Conservation (phyloP, 2,329 filamentous ascomycete genomes). For the Aplosporella prunicola region DNA sequence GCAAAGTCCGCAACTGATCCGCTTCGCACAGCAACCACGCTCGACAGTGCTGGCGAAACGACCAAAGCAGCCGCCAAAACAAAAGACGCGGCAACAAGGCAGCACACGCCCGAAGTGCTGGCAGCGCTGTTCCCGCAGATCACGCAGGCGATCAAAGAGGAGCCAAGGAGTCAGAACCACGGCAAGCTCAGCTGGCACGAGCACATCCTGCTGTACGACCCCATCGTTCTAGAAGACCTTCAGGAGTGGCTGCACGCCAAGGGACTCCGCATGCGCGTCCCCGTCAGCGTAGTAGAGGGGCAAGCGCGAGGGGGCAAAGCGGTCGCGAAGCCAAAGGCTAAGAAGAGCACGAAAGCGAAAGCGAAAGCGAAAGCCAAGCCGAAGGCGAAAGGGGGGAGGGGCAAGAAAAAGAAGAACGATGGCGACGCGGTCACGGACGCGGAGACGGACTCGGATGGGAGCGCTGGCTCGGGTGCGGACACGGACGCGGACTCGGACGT, state of each 20-base stretch:
- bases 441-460: too few species aligned
- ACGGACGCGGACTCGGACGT: too few species aligned
- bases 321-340: conserved; percentile 9
- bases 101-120: background rate
- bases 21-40: too few species aligned
- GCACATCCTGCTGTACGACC: conserved; percentile 89
- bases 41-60: too few species aligned
- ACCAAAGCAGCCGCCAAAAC: background rate
- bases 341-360: too few species aligned
- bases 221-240: conserved; percentile 79
- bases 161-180: conserved; percentile 31
- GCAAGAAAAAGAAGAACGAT: background rate
- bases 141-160: conserved; percentile 37
- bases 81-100: background rate
- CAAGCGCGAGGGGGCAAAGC: conserved; percentile 4
- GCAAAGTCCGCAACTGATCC: background rate
- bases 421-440: too few species aligned
- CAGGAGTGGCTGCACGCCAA: conserved; percentile 64
- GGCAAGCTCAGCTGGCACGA: conserved; percentile 65
- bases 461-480: too few species aligned
- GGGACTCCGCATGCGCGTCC: conserved; percentile 39
- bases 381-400: background rate
- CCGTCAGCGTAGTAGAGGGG: conserved; percentile 32
- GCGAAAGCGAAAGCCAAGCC: background rate
- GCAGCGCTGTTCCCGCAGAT: conserved; percentile 37